phyloP scores from a whole-genome alignment of 441 rosid genomes.

The Pelargonium cotyledonis region DNA sequence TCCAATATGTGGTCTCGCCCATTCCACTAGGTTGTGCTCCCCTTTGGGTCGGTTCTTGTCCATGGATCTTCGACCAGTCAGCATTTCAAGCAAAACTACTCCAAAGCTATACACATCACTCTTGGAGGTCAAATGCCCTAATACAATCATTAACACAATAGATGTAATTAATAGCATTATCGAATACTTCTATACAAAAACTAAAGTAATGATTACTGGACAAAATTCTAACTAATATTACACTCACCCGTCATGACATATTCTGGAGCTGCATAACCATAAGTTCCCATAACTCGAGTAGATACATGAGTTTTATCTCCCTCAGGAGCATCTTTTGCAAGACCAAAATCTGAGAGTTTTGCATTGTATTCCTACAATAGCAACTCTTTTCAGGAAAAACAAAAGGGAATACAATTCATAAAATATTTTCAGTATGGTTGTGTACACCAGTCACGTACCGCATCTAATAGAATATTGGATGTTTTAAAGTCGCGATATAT shows the following conservation, averaged over 20 bases:
- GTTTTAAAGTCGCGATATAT: conserved; percentile 71
- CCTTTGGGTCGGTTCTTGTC: conserved; percentile 68
- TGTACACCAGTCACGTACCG: conserved; percentile 33
- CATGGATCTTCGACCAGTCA: conserved; percentile 65
- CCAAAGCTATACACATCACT: conserved; percentile 74
- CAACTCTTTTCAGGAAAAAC: neutral
- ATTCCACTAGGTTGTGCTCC: conserved; percentile 63
- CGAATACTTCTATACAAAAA: no score
- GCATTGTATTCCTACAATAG: conserved; percentile 57
- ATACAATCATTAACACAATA: conserved; percentile 8
- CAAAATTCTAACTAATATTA: neutral
- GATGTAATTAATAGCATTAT: no score
- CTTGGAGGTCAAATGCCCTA: conserved; percentile 63
- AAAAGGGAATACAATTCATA: neutral
- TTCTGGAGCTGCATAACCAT: conserved; percentile 72
- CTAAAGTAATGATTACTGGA: neutral
- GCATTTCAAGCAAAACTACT: conserved; percentile 63
- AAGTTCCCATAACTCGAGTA: conserved; percentile 73
- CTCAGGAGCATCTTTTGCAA: conserved; percentile 70
- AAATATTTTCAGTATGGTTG: conserved; percentile 1
- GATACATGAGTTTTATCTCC: conserved; percentile 67
- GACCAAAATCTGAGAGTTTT: conserved; percentile 65
- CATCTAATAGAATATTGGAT: conserved; percentile 58
- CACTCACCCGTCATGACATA: conserved; percentile 68
- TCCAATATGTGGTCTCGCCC: conserved; percentile 59